Percentiles rank a stretch among this genome's conserved stretches.
These are phyloP conservation scores for Epichloe sylvatica DNA, from an alignment of 2,329 filamentous ascomycete genomes.

Conservation along the genomic window DNA sequence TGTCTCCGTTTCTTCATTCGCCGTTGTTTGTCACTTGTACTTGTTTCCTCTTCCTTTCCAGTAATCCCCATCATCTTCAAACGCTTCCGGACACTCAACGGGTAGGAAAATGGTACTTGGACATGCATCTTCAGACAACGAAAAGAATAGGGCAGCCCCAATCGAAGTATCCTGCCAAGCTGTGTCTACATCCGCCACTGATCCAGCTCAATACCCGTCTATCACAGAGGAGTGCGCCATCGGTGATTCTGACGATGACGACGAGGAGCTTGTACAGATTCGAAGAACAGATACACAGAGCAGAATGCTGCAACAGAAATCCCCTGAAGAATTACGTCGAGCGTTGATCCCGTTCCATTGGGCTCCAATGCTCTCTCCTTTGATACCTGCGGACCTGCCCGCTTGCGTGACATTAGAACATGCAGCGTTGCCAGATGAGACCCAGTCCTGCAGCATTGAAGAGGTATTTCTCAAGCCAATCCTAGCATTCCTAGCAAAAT, in stretches of 20 bases:
- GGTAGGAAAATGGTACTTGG: background rate
- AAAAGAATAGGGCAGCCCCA: background rate
- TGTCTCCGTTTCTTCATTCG: background rate
- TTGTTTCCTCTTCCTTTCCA: background rate
- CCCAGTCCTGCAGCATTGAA: conserved; percentile 33
- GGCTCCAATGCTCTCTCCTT: conserved; percentile 52
- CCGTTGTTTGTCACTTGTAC: background rate
- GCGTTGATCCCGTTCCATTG: conserved; percentile 39
- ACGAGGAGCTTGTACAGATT: conserved; percentile 4
- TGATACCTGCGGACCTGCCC: conserved; percentile 53
- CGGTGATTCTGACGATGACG: conserved; percentile 7
- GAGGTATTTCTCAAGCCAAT: conserved; percentile 28
- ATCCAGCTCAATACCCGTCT: background rate
- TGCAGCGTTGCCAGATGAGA: conserved; percentile 38
- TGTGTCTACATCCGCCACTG: background rate
- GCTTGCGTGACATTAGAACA: conserved; percentile 24
- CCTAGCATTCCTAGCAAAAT: background rate
- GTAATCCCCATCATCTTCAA: background rate
- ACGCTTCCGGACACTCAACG: background rate
- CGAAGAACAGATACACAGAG: conserved; percentile 2
- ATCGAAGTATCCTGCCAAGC: background rate
- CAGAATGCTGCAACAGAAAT: conserved; percentile 4
- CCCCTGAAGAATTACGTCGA: conserved; percentile 6
- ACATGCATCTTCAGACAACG: background rate
- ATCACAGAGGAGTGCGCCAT: conserved; percentile 5